A percentile compares a stretch with the other conserved stretches of the same genome.
phyloP scores from a whole-genome alignment of 2,329 filamentous ascomycete genomes.

The Trichophyton verrucosum region DNA sequence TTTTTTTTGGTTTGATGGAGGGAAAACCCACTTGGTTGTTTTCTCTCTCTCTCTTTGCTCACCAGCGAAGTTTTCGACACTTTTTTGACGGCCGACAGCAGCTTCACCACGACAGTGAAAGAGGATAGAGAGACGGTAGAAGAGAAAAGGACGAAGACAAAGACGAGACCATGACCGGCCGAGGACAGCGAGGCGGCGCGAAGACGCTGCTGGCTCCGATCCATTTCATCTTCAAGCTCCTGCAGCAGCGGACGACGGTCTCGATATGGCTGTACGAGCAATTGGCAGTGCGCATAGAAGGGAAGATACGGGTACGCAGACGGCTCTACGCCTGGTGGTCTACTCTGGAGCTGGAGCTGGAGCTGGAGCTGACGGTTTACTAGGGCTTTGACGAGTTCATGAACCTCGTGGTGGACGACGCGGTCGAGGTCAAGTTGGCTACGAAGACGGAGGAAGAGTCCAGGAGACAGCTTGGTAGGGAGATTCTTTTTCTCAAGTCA shows the following conservation, averaged over 20 bases:
- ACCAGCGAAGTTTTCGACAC: too few relatives aligned
- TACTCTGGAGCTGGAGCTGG: neutral
- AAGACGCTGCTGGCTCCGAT: conserved; percentile 64
- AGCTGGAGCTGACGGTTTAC: conserved; percentile 2
- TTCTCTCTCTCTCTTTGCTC: too few relatives aligned
- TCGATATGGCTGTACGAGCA: conserved; percentile 98
- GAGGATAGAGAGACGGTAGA: neutral
- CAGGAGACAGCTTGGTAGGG: conserved; percentile 63
- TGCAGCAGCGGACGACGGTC: conserved; percentile 71
- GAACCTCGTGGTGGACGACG: conserved; percentile 95
- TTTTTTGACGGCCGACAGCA: too few relatives aligned
- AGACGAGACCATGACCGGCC: conserved; percentile 39
- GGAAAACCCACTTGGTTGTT: too few relatives aligned
- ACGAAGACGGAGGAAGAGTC: conserved; percentile 72
- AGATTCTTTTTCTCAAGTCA: neutral
- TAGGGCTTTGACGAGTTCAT: conserved; percentile 99
- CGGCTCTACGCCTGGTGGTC: neutral
- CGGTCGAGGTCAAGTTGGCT: conserved; percentile 75
- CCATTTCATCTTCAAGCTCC: conserved; percentile 89
- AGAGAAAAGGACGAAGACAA: neutral
- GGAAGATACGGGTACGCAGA: conserved; percentile 70
- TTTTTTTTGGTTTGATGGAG: too few relatives aligned
- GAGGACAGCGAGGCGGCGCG: conserved; percentile 44
- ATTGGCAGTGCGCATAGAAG: conserved; percentile 83
- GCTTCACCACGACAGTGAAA: neutral